Evolutionary conservation across 2,329 filamentous ascomycete genomes (phyloP), one percentile per base, ranked within the genome.

Genomic region (Pochonia chlamydosporia): DNA sequence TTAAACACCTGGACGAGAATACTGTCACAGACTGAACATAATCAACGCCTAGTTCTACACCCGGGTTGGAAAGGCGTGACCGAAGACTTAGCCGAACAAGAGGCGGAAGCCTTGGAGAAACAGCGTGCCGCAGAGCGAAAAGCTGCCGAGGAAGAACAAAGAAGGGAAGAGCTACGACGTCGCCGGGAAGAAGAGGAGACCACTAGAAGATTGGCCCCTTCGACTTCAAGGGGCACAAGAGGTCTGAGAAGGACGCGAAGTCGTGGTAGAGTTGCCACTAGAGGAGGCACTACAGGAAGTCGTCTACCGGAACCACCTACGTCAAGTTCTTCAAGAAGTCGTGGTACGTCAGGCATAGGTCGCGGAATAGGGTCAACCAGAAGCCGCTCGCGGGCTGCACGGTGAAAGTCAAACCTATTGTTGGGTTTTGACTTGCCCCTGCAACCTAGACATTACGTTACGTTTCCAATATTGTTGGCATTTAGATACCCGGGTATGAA

Each of bases 1-100:
- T 82, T 99, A 26, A 90, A 95, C 59, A 95, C 91, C 14, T 99
- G 92, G 92, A 95, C 90, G 8, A 84, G 90, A 44, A 96, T 99
- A 55, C 79, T 99, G 11, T 93, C 89, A 6, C 93, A 99, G 67
- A 96, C 93, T 4, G 93, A 99, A 68, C 93, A 99, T 68, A 97
- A 95, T 63, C 91, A 97, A 65, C 84, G 93, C 21, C 74, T 99
- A 43, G 85, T 99, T 39, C 76, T 97, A 40, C 87, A 96, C 60
- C 87, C 89, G 2, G 75, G 82, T 49, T 99, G 92, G 90, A 85
- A 92, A 61, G 93, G 93, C 48, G 87, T 91, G 24, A 87, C 82
- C 4, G 83, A 91, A 60, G 93, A 99, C 67, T 68, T 96, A 33
- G 76, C 81, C n/a, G 89, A 95, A 51, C 79, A 90, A 47, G 92